Evolutionary conservation across 2,329 filamentous ascomycete genomes (phyloP).

Genomic region (Diplocarpon mali): DNA sequence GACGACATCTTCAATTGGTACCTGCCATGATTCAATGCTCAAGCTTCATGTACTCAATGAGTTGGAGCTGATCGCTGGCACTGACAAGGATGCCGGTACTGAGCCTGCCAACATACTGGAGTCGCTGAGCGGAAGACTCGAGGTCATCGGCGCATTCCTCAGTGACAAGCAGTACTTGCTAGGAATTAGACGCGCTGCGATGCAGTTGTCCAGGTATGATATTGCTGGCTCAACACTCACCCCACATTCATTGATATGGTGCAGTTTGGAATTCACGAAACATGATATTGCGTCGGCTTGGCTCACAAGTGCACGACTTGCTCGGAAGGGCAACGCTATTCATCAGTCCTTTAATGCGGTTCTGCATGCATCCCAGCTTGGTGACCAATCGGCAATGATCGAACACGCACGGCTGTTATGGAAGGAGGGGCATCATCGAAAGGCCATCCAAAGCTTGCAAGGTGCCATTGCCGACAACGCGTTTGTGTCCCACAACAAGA

Average conservation of each 20-base stretch:
- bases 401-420: slow-evolving; percentile 89
- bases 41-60: slow-evolving; percentile 83
- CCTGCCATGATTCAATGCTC: slow-evolving; percentile 74
- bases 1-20: slow-evolving; percentile 68
- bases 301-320: slow-evolving; percentile 75
- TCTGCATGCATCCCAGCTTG: slow-evolving; percentile 73
- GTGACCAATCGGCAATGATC: slow-evolving; percentile 79
- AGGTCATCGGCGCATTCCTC: slow-evolving; percentile 78
- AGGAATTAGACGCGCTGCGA: slow-evolving; percentile 72
- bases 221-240: neutral
- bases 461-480: slow-evolving; percentile 73
- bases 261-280: slow-evolving; percentile 45
- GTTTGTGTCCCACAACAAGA: slow-evolving; percentile 41
- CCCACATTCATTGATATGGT: slow-evolving; percentile 21
- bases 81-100: slow-evolving; percentile 29
- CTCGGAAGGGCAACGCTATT: slow-evolving; percentile 72
- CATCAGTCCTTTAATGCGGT: slow-evolving; percentile 91
- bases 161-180: slow-evolving; percentile 91
- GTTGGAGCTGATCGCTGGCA: slow-evolving; percentile 61
- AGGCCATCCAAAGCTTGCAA: slow-evolving; percentile 86
- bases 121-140: slow-evolving; percentile 65
- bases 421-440: slow-evolving; percentile 86
- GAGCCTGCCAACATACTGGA: slow-evolving; percentile 35
- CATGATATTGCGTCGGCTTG: slow-evolving; percentile 73
- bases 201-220: slow-evolving; percentile 62